Evolutionary conservation across 257 asterid species (phyloP).

Genomic region (Ocimum tenuiflorum): DNA sequence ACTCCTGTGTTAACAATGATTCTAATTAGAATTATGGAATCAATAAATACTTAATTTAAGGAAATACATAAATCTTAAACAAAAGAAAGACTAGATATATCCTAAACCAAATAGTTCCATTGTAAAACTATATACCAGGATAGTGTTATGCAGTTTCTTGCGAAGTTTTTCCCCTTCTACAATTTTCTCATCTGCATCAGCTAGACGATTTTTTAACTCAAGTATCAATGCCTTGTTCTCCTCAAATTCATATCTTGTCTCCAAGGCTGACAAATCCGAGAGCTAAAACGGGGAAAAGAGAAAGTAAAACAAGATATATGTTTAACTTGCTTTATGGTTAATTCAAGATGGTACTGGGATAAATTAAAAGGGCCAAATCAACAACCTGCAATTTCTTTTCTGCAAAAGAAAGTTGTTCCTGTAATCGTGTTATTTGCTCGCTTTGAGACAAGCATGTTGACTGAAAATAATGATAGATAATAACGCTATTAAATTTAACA

Average conservation of each 20-base stretch:
- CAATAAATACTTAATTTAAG: background rate
- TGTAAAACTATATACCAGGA: slow-evolving; percentile 48
- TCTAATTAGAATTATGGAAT: background rate
- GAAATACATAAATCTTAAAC: background rate
- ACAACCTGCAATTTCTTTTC: slow-evolving; percentile 65
- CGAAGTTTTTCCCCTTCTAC: slow-evolving; percentile 85
- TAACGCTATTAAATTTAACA: background rate
- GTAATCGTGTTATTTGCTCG: slow-evolving; percentile 55
- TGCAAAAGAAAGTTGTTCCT: slow-evolving; percentile 62
- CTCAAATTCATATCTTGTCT: slow-evolving; percentile 66
- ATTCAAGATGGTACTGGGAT: background rate
- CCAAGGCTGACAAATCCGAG: slow-evolving; percentile 57
- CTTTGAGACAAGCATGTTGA: slow-evolving; percentile 57
- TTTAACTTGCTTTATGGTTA: background rate
- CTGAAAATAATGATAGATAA: slow-evolving; percentile 30
- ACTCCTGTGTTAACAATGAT: slow-evolving; percentile 46
- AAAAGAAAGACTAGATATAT: background rate
- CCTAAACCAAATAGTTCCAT: background rate
- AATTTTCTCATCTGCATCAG: slow-evolving; percentile 71
- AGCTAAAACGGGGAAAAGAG: slow-evolving; percentile 27
- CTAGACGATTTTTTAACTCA: slow-evolving; percentile 59
- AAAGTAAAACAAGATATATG: background rate
- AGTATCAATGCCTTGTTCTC: slow-evolving; percentile 40
- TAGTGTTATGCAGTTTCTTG: slow-evolving; percentile 85
- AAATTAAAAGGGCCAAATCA: background rate